Percentiles rank a stretch among this genome's conserved stretches.
Evolutionary conservation across 257 asterid species (phyloP).

Genomic region (Petrea volubilis): DNA sequence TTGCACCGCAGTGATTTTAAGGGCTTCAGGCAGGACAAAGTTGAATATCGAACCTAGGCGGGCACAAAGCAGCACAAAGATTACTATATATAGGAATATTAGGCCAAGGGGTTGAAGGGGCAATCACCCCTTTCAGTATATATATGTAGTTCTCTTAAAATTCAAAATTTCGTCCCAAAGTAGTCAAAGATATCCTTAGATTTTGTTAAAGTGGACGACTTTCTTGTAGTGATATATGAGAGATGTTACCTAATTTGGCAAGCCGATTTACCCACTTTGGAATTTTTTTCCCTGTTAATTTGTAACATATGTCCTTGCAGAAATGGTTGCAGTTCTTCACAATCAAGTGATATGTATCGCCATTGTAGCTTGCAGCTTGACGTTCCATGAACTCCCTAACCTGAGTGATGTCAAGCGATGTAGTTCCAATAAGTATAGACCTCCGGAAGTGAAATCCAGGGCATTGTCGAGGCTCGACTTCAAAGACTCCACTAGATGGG

Average conservation of each 20-base stretch:
- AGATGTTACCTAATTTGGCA: conserved; percentile 67
- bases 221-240: neutral
- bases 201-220: neutral
- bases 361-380: conserved; percentile 71
- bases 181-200: too few relatives aligned
- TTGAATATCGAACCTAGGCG: conserved; percentile 65
- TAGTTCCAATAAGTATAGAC: conserved; percentile 68
- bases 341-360: conserved; percentile 80
- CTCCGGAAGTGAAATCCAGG: conserved; percentile 79
- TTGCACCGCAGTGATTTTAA: conserved; percentile 60
- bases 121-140: too few relatives aligned
- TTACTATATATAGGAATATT: neutral
- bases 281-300: conserved; percentile 68
- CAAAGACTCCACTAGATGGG: conserved; percentile 79
- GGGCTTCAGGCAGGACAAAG: conserved; percentile 72
- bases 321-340: conserved; percentile 84
- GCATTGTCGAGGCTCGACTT: conserved; percentile 83
- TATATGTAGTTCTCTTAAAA: too few relatives aligned
- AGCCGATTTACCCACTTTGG: conserved; percentile 87
- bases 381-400: conserved; percentile 74
- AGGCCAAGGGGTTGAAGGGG: neutral
- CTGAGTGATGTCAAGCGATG: conserved; percentile 53
- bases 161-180: too few relatives aligned
- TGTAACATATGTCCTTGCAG: conserved; percentile 73
- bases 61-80: neutral